Evolutionary conservation across 768 basidiomycete genomes (phyloP).

Genomic region (Lentinula guzmanii): DNA sequence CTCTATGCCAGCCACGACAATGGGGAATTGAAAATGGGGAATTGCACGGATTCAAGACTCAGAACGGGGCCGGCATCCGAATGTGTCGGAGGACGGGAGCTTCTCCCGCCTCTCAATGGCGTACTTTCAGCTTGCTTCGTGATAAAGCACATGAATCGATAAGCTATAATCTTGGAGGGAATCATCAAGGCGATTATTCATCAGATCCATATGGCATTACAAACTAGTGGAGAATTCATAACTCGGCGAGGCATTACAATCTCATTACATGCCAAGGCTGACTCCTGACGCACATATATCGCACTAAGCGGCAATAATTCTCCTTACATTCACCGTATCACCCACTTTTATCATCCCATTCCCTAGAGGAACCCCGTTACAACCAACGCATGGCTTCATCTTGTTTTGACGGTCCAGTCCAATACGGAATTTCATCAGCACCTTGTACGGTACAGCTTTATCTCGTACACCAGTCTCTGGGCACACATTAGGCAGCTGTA

Average conservation of each 20-base stretch:
- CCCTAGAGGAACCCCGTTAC: slow-evolving; percentile 50
- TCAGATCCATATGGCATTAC: neutral
- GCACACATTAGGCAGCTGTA: slow-evolving; percentile 69
- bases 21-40: too few relatives aligned
- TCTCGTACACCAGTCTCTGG: slow-evolving; percentile 60
- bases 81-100: neutral
- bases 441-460: slow-evolving; percentile 69
- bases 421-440: slow-evolving; percentile 65
- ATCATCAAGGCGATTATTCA: neutral
- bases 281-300: neutral
- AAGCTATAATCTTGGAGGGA: neutral
- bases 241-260: neutral
- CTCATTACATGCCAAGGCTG: neutral
- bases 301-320: slow-evolving; percentile 19
- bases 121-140: neutral
- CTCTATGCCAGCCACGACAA: too few relatives aligned
- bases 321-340: slow-evolving; percentile 48
- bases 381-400: slow-evolving; percentile 59
- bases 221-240: neutral
- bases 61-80: neutral
- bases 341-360: slow-evolving; percentile 55
- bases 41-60: neutral
- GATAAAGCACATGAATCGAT: neutral
- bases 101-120: neutral
- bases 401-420: slow-evolving; percentile 45